These are phyloP conservation scores for Trametes cubensis DNA, from an alignment of 768 basidiomycete genomes.

Conservation along the genomic window DNA sequence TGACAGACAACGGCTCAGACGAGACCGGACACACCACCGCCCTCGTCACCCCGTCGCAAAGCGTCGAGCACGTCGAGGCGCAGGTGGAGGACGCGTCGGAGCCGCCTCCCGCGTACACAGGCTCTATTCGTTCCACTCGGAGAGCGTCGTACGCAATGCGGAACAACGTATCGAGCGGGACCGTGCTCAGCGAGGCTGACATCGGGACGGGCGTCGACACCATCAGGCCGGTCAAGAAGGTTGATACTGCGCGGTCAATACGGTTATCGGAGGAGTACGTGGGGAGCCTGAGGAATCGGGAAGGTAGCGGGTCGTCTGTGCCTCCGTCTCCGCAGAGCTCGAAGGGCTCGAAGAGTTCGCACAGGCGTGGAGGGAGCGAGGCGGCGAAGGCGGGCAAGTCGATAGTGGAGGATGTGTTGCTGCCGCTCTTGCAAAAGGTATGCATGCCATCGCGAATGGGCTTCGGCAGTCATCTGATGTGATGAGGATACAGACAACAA, in stretches of 20 bases:
- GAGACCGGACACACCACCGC: conserved; percentile 50
- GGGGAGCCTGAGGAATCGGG: conserved; percentile 64
- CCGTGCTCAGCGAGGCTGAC: conserved; percentile 78
- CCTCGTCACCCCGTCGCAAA: conserved; percentile 40
- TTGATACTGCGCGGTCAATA: conserved; percentile 78
- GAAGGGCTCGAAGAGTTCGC: conserved; percentile 36
- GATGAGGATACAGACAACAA: conserved; percentile 68
- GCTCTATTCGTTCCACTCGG: conserved; percentile 62
- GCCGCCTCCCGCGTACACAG: conserved; percentile 73
- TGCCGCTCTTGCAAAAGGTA: conserved; percentile 79
- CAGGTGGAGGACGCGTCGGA: conserved; percentile 42
- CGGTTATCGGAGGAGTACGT: conserved; percentile 80
- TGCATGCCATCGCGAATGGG: neutral
- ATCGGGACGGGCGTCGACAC: conserved; percentile 88
- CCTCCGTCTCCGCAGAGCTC: conserved; percentile 52
- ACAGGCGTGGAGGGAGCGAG: conserved; percentile 58
- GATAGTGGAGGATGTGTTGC: conserved; percentile 82
- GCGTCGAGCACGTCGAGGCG: conserved; percentile 18
- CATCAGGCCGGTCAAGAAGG: conserved; percentile 90
- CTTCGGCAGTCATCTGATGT: neutral
- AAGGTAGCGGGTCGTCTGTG: conserved; percentile 46
- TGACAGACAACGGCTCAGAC: conserved; percentile 41
- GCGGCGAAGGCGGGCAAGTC: conserved; percentile 62
- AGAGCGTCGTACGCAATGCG: conserved; percentile 83
- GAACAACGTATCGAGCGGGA: conserved; percentile 66